phyloP scores from a whole-genome alignment of 2,329 filamentous ascomycete species.

The Trichoderma sp. region DNA sequence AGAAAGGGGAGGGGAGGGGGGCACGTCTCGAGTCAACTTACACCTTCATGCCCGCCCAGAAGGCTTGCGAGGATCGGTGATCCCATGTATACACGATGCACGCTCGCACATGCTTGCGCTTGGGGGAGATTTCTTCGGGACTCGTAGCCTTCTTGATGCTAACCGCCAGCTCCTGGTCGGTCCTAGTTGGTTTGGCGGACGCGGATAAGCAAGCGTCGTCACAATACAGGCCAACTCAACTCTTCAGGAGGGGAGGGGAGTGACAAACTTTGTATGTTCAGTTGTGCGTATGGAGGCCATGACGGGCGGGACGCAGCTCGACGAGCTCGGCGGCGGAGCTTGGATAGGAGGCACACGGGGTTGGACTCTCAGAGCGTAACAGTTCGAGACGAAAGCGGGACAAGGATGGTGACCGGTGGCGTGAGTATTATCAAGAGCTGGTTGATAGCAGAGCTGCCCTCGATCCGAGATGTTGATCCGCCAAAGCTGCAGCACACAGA shows the following conservation, averaged over 20 bases:
- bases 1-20: background rate
- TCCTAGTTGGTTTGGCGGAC: slow-evolving; percentile 47
- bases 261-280: slow-evolving; percentile 44
- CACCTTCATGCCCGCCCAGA: slow-evolving; percentile 99
- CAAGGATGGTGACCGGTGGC: background rate
- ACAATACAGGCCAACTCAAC: no score
- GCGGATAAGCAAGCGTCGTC: slow-evolving; percentile 11
- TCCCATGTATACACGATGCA: slow-evolving; percentile 99
- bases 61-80: slow-evolving; percentile 90
- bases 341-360: slow-evolving; percentile 25
- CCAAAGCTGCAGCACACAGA: slow-evolving; percentile 6
- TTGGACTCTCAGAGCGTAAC: slow-evolving; percentile 12
- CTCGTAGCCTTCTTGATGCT: slow-evolving; percentile 72
- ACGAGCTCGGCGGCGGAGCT: slow-evolving; percentile 2
- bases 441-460: background rate
- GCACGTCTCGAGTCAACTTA: slow-evolving; percentile 53
- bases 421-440: background rate
- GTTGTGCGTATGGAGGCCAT: slow-evolving; percentile 41
- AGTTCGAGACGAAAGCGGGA: background rate
- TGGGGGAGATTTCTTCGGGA: slow-evolving; percentile 67
- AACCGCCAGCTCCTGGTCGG: slow-evolving; percentile 68
- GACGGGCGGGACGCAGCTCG: slow-evolving; percentile 27
- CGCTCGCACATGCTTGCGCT: slow-evolving; percentile 92
- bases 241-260: background rate
- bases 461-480: background rate